phyloP scores from a whole-genome alignment of 2,329 filamentous ascomycete species.

The Ascosphaera aggregata region DNA sequence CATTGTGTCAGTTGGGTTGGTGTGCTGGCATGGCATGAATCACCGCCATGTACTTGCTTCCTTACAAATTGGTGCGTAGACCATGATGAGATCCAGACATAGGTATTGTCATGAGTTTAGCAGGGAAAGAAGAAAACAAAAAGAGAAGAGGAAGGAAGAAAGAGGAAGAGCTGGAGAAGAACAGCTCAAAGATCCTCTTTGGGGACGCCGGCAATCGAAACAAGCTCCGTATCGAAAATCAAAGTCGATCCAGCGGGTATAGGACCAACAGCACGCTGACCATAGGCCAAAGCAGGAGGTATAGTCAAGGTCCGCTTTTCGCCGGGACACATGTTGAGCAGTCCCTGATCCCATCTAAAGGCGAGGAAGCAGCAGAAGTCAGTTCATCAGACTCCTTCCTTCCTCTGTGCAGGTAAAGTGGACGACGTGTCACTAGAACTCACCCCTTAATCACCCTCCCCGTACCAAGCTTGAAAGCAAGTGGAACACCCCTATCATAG shows the following conservation, averaged over 20 bases:
- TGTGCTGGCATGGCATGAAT: too few species aligned
- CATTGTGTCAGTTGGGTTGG: too few species aligned
- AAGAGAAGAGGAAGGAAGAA: slow-evolving; percentile 24
- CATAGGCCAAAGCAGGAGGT: slow-evolving; percentile 69
- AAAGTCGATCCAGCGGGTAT: slow-evolving; percentile 66
- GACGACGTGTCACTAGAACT: slow-evolving; percentile 14
- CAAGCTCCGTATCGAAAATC: slow-evolving; percentile 78
- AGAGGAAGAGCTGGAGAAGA: slow-evolving; percentile 27
- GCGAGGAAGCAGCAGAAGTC: neutral
- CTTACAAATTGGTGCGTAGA: too few species aligned
- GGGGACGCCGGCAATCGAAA: slow-evolving; percentile 54
- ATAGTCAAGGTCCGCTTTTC: slow-evolving; percentile 82
- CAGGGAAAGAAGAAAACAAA: too few species aligned
- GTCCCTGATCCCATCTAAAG: slow-evolving; percentile 62
- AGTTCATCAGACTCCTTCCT: too few species aligned
- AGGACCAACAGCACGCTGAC: slow-evolving; percentile 48
- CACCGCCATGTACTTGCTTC: too few species aligned
- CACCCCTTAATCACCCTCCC: slow-evolving; percentile 79
- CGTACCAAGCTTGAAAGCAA: slow-evolving; percentile 55
- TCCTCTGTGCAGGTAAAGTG: slow-evolving; percentile 2
- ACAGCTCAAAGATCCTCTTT: slow-evolving; percentile 21
- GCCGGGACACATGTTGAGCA: slow-evolving; percentile 85
- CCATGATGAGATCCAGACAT: too few species aligned
- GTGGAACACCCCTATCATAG: slow-evolving; percentile 54
- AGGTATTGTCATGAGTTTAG: too few species aligned